A percentile compares a stretch with the other conserved stretches of the same genome.
phyloP scores from a whole-genome alignment of 2,329 filamentous ascomycete genomes.

The Ceratocystis papillata region DNA sequence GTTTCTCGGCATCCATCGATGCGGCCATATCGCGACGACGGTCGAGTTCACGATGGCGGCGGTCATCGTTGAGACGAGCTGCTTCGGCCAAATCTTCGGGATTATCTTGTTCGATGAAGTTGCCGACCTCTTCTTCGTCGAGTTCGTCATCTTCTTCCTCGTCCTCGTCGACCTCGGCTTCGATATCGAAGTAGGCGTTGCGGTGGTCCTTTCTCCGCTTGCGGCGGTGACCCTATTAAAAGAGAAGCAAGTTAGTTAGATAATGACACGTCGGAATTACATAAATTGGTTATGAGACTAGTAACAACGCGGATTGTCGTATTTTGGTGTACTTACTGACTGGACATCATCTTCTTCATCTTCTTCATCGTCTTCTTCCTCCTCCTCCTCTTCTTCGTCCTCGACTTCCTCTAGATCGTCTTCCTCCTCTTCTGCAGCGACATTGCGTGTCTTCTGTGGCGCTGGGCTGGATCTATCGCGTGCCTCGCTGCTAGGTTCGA shows the following conservation, averaged over 20 bases:
- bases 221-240: slow-evolving; percentile 51
- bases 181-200: slow-evolving; percentile 89
- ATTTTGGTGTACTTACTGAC: slow-evolving; percentile 37
- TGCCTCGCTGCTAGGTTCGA: slow-evolving; percentile 26
- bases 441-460: slow-evolving; percentile 16
- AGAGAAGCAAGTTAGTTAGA: background rate
- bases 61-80: slow-evolving; percentile 74
- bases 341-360: slow-evolving; percentile 55
- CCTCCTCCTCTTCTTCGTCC: slow-evolving; percentile 33
- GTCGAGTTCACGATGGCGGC: slow-evolving; percentile 87
- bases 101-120: slow-evolving; percentile 80
- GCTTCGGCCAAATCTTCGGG: slow-evolving; percentile 78
- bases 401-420: slow-evolving; percentile 22
- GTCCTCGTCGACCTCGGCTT: slow-evolving; percentile 95
- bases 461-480: slow-evolving; percentile 17
- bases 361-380: slow-evolving; percentile 32
- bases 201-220: slow-evolving; percentile 70
- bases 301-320: too few relatives aligned
- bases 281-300: too few relatives aligned
- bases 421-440: slow-evolving; percentile 20
- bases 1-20: slow-evolving; percentile 85
- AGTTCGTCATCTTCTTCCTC: slow-evolving; percentile 82
- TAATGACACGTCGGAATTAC: background rate
- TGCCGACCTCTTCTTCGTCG: slow-evolving; percentile 69
- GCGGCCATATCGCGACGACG: slow-evolving; percentile 77